Evolutionary conservation across 805 yeast genomes (phyloP), one percentile per base, ranked within the genome.

Genomic region (Yamadazyma kitorensis): DNA sequence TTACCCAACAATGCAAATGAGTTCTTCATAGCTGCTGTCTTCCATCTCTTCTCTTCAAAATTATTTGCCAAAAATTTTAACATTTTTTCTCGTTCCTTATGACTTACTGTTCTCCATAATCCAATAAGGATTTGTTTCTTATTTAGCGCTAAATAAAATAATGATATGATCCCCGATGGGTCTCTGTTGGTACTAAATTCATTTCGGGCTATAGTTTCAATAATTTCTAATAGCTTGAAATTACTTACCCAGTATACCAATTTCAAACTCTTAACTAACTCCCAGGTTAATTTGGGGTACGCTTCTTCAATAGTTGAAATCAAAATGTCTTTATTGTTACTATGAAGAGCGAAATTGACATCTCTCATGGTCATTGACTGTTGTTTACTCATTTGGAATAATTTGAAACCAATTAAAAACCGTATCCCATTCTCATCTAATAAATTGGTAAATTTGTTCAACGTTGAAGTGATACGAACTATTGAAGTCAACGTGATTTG

Each of bases 1-100:
- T 87, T 87, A 41, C 97, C 86, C 44, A 93, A 57, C 27, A 91
- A 62, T 0, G 86, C 98, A 66, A 78, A 91, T 0, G 98, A 98
- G 60, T 91, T 91, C 51, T 93, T 93, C 48, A 79, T 58, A 0
- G 98, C 97, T 1, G 97, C 96, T 0, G 85, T 70, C 46, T 69
- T 76, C 96, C 97, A 89, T 32, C 96, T 67, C 11, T 72, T 70
- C 34, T 80, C 76, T 4, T 64, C 59, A 55, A 89, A 91, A 51
- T 93, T 93, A 52, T 89, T 82, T 14, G 68, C 65, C 47, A 91
- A 64, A 48, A 91, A 85, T 49, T 72, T 82, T 32, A 86, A 45
- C 80, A 91, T 85, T 52, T 89, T 91, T 23, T 73, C 78, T 46
- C 82, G 87, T 51, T 91, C 98, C 1, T 82, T 74, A 53, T 88